Evolutionary conservation across 257 asterid genomes (phyloP).

Genomic region (Scutellaria barbata): DNA sequence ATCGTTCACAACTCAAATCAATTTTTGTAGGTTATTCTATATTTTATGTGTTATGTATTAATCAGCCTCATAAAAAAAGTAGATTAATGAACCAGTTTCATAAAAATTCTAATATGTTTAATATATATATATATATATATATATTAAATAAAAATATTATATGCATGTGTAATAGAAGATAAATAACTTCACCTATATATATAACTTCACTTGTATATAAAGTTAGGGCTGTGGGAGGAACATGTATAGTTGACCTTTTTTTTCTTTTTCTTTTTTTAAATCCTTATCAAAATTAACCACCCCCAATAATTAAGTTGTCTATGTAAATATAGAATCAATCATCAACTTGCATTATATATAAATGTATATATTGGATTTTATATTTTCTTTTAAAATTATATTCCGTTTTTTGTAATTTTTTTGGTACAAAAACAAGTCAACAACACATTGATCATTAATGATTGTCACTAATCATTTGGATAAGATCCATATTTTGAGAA

Average conservation of each 20-base stretch:
- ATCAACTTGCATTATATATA: background rate
- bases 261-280: background rate
- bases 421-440: conserved; percentile 30
- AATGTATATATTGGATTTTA: background rate
- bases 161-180: no score
- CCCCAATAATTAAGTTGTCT: background rate
- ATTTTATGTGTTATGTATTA: no score
- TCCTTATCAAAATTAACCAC: background rate
- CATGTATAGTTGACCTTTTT: conserved; percentile 16
- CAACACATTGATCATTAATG: conserved; percentile 25
- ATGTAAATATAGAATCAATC: background rate
- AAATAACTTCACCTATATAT: no score
- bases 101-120: no score
- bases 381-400: background rate
- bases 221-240: conserved; percentile 14
- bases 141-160: no score
- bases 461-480: conserved; percentile 15
- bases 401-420: background rate
- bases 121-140: no score
- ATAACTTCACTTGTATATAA: background rate
- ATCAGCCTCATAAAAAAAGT: no score
- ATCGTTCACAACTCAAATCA: no score
- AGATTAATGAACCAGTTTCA: no score
- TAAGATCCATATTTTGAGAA: background rate
- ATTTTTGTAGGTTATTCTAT: no score